These are phyloP conservation scores for Trichoderma oligosporum DNA, from an alignment of 2,329 filamentous ascomycete species.

Conservation along the genomic window DNA sequence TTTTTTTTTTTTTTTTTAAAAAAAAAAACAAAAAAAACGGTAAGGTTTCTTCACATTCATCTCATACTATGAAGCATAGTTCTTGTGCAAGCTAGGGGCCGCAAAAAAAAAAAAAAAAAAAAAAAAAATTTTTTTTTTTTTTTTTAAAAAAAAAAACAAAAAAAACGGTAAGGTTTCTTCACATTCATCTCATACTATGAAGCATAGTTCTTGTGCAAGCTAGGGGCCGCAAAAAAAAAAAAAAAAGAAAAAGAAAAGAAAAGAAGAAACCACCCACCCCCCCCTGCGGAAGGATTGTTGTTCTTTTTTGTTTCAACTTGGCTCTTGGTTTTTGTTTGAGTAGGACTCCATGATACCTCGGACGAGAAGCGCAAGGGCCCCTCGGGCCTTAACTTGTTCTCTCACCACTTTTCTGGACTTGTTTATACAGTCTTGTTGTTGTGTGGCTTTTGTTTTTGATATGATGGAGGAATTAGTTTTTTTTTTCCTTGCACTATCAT, in stretches of 20 bases:
- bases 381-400: neutral
- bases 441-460: neutral
- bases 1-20: too few species aligned
- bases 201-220: neutral
- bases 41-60: neutral
- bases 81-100: neutral
- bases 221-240: neutral
- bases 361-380: neutral
- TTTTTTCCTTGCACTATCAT: neutral
- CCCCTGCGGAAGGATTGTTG: neutral
- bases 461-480: neutral
- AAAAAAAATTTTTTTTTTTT: too few species aligned
- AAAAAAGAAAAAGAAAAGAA: too few species aligned
- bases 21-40: neutral
- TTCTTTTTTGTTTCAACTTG: constrained; percentile 19
- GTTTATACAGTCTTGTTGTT: neutral
- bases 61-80: neutral
- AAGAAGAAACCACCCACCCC: too few species aligned
- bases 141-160: too few species aligned
- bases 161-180: neutral
- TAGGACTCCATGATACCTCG: constrained; percentile 14
- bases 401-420: neutral
- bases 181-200: neutral
- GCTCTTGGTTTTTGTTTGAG: constrained; percentile 7
- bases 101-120: neutral